Percentiles rank a stretch among this genome's conserved stretches.
These are phyloP conservation scores for Epichloe aotearoae DNA, from an alignment of 2,329 filamentous ascomycete species.

Conservation along the genomic window DNA sequence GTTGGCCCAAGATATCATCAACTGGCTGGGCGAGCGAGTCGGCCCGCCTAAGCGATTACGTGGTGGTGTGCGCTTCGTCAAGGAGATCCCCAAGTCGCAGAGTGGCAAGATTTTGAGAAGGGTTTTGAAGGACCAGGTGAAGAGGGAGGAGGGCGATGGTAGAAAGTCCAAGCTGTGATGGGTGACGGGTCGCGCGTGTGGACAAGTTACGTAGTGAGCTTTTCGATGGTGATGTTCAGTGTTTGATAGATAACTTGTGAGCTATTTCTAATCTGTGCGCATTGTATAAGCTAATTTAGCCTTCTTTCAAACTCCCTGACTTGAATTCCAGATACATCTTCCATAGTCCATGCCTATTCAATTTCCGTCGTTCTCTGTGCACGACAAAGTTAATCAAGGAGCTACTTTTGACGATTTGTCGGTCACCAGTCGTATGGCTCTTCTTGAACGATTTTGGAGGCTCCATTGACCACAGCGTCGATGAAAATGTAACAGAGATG, in stretches of 20 bases:
- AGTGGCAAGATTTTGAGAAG: slow-evolving; percentile 36
- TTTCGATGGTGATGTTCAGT: not conserved
- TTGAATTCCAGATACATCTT: too few species aligned
- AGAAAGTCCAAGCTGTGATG: slow-evolving; percentile 24
- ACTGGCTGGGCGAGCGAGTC: slow-evolving; percentile 41
- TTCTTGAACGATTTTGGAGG: not conserved
- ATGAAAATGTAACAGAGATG: accelerated
- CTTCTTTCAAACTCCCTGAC: too few species aligned
- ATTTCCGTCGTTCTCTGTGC: too few species aligned
- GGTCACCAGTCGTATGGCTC: too few species aligned
- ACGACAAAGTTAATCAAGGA: accelerated
- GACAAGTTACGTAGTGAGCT: not conserved
- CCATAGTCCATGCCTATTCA: too few species aligned
- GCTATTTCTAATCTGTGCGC: not conserved
- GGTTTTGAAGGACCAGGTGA: slow-evolving; percentile 33
- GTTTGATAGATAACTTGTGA: too few species aligned
- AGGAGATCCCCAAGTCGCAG: slow-evolving; percentile 57
- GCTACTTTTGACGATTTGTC: too few species aligned
- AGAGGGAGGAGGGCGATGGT: slow-evolving; percentile 19
- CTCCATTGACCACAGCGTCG: not conserved
- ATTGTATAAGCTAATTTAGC: too few species aligned
- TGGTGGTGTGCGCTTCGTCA: slow-evolving; percentile 56
- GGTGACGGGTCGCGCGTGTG: not conserved
- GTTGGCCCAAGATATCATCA: slow-evolving; percentile 20
- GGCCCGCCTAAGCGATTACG: slow-evolving; percentile 54